Evolutionary conservation across 1,284 basidiomycete species (phyloP).

Genomic region (Rhodotorula sp.): DNA sequence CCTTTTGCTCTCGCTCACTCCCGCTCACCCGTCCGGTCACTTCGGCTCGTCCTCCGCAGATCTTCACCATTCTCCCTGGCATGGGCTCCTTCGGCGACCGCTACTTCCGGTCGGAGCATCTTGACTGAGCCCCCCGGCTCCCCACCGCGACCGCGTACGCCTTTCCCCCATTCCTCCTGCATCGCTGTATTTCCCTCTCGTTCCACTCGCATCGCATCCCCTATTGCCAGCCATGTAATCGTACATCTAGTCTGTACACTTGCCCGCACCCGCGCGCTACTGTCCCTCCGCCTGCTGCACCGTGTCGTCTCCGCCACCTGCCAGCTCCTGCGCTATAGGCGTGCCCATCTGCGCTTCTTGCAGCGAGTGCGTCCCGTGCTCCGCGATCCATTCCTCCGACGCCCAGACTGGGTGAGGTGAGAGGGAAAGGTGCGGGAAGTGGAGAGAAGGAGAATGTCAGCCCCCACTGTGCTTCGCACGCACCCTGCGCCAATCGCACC

Average conservation of each 20-base stretch:
- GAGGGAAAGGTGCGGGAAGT: neutral
- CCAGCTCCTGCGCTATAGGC: neutral
- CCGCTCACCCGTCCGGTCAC: no score
- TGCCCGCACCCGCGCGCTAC: neutral
- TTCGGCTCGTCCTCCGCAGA: no score
- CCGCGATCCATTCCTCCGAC: slow-evolving; percentile 44
- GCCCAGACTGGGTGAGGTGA: slow-evolving; percentile 42
- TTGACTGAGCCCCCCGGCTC: neutral
- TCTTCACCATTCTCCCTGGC: slow-evolving; percentile 42
- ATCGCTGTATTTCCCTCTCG: neutral
- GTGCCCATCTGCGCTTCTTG: slow-evolving; percentile 5
- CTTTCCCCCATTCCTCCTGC: neutral
- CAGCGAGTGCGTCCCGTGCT: slow-evolving; percentile 32
- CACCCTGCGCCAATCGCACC: neutral
- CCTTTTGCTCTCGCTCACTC: no score
- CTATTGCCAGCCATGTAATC: neutral
- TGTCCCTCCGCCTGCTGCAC: neutral
- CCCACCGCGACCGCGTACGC: no score
- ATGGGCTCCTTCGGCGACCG: slow-evolving; percentile 38
- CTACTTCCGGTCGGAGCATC: slow-evolving; percentile 37
- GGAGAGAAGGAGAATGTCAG: neutral
- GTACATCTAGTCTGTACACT: neutral
- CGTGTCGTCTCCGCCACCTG: neutral
- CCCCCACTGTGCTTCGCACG: neutral
- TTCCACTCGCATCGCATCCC: neutral